These are phyloP conservation scores for Euphorbia peplus DNA, from an alignment of 345 rosid species.

Conservation along the genomic window DNA sequence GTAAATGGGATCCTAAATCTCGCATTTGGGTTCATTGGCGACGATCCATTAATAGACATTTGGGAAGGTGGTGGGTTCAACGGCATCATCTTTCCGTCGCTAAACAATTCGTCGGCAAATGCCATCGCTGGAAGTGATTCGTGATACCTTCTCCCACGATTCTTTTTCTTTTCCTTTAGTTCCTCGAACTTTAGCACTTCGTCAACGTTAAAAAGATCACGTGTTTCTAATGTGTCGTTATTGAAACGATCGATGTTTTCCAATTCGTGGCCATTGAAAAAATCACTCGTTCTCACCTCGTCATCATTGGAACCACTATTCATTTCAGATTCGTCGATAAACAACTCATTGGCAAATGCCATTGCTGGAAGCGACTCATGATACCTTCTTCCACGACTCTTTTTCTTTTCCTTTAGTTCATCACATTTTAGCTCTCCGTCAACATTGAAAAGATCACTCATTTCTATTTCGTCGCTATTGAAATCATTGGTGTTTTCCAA, in stretches of 20 bases:
- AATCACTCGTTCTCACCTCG: constrained; percentile 34
- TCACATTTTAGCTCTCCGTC: too few species aligned
- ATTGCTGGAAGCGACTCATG: constrained; percentile 34
- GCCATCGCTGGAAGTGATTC: constrained; percentile 43
- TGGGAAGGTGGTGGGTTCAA: constrained; percentile 43
- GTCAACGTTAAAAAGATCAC: constrained; percentile 4
- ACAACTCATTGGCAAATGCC: constrained; percentile 60
- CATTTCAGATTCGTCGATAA: too few species aligned
- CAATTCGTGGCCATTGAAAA: background rate
- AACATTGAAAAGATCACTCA: too few species aligned
- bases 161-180: background rate
- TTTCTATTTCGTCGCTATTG: too few species aligned
- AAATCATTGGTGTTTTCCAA: too few species aligned
- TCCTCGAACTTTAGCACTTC: too few species aligned
- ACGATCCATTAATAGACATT: background rate
- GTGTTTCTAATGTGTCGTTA: background rate
- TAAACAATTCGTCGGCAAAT: constrained; percentile 55
- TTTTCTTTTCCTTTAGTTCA: background rate
- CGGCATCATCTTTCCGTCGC: constrained; percentile 44
- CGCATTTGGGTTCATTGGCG: constrained; percentile 14
- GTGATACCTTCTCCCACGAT: background rate
- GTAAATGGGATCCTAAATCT: constrained; percentile 24
- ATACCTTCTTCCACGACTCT: background rate
- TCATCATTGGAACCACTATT: background rate
- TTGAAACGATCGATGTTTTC: background rate